Base-by-base conservation (phyloP, 2,329 filamentous ascomycete genomes). In the Paecilomyces variotii region DNA sequence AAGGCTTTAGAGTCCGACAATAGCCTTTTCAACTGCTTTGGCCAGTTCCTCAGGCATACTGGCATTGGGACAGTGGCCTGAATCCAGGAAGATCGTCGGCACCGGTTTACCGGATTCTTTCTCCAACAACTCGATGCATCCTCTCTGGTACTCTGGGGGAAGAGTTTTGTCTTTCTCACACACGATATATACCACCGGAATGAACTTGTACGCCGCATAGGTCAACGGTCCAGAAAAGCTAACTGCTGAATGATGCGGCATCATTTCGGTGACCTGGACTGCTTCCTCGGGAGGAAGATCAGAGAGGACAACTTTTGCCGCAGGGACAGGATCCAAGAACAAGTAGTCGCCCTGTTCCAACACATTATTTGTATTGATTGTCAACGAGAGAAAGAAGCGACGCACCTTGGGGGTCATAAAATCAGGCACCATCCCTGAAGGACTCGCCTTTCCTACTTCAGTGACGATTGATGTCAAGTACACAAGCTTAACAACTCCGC, bases 131-230 rank as follows among this genome's bases (percentile, higher is more conserved):
- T 70, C 65, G 53, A 76, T 74, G 25, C 53, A 61, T 1, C 24
- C 57, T 54, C 68, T 66, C 56, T 74, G 72, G 28, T 64, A 56
- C 14, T 64, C 56, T 1, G 69, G 67, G 1, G 61, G 45, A 10
- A 75, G 57, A 25, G 67, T 65, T 24, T 54, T 52, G 57, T 76
- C 73, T 6, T 69, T 62, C 39, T 65, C 63, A 28, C 66, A 68
- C 54, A 72, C 52, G 4, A 75, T 65, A 57, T 68, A 76, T 14
- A 70, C 72, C 1, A 68, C 66, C 0, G 71, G 68, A 1, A 74
- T 60, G 49, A 73, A 61, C 57, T 68, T 69, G 60, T 72, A 74
- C 0, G 67, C 72, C 2, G 65, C 24, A 58, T 74, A 66, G 3
- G 68, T 71, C 26, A 74, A 52, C 49, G 60, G 58, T 7, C 65